Conservation (phyloP, 148 eudicot genomes). For the Spergularia bocconei region DNA sequence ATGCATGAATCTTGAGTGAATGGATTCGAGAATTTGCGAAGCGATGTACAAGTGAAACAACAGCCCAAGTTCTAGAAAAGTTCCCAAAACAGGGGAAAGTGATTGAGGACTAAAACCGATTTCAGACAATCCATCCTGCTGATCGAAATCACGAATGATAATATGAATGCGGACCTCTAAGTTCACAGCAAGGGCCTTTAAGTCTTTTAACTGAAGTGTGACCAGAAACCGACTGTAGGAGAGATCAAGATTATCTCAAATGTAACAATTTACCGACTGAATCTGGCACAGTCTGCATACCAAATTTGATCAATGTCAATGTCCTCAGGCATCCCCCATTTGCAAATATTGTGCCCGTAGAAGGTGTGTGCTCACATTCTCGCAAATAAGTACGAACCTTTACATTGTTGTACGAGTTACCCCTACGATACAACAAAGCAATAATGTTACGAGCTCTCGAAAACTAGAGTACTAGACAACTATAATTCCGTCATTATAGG, state of each 20-base stretch:
- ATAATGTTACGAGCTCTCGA: too few species aligned
- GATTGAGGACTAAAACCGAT: too few species aligned
- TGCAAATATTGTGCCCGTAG: too few species aligned
- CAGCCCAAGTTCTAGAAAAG: too few species aligned
- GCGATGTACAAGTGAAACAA: too few species aligned
- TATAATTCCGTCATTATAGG: too few species aligned
- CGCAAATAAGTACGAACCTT: too few species aligned
- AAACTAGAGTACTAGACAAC: background rate
- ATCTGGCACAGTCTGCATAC: slow-evolving; percentile 16
- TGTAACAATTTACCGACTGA: slow-evolving; percentile 28
- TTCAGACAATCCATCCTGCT: background rate
- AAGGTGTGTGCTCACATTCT: too few species aligned
- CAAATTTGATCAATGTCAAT: background rate
- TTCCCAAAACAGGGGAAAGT: too few species aligned
- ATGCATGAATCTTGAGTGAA: too few species aligned
- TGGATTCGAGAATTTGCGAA: too few species aligned
- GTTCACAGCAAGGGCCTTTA: background rate
- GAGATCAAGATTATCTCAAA: slow-evolving; percentile 39
- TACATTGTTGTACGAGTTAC: background rate
- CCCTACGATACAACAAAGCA: background rate
- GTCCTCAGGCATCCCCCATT: too few species aligned
- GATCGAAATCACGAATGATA: background rate
- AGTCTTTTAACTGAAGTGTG: slow-evolving; percentile 1
- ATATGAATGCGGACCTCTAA: background rate
- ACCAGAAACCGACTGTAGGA: background rate